Evolutionary conservation across 1,284 basidiomycete species (phyloP), one percentile per base, ranked within the genome.

Genomic region (Ustilago shanxiensis): DNA sequence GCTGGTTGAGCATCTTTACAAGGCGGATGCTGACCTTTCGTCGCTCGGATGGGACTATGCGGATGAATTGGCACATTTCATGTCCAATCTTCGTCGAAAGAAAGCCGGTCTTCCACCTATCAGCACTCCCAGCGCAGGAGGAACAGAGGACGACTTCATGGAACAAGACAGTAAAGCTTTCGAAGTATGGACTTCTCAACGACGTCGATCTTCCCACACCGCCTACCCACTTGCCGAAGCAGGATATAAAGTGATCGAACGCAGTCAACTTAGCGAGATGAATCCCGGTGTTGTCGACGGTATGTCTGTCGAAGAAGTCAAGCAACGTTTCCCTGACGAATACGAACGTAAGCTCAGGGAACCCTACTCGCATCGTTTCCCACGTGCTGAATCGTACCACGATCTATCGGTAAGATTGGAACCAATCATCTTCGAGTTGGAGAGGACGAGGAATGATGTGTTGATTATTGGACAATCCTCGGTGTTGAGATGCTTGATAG

Each of bases 1-100:
- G 31, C 89, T 98, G 65, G 95, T 98, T 76, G 97, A 99, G 85
- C 97, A 99, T 86, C 97, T 95, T 4, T 99, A 96, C 89, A 98
- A 97, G 87, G 95, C 96, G 31, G 96, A 99, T 85, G 95, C 96
- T 0, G 97, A 98, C 84, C 90, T 99, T 9, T 97, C 95, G 0
- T 93, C 94, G 2, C 92, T 92, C 0, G 96, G 96, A 6, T 95
- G 94, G 93, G 94, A 97, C 71, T 99, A 99, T 79, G 92, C 95
- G 0, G 92, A 95, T 81, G 90, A 85, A 49, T 75, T 88, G 33
- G 77, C 80, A 71, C 85, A 77, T 55, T 86, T 79, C 56, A 72
- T 75, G 79, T 83, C 71, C 68, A 82, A 62, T 62, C 68, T 79
- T 75, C 85, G 80, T 50, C 77, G 72, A 14, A 60, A 76, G 54